Evolutionary conservation across 768 basidiomycete genomes (phyloP).

Genomic region (Tubosaeta sp.): DNA sequence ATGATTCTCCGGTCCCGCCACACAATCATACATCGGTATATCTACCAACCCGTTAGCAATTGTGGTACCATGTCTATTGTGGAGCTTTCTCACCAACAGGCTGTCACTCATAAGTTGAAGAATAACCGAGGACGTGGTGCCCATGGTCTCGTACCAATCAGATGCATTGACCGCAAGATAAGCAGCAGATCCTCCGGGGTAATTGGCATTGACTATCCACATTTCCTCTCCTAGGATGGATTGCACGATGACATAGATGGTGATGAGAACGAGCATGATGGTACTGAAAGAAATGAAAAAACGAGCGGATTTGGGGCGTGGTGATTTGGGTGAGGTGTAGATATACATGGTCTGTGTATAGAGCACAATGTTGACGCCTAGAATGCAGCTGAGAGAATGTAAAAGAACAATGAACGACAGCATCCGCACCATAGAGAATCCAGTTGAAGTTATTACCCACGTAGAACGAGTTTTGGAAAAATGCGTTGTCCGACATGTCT

Average conservation of each 20-base stretch:
- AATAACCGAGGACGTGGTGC: conserved; percentile 23
- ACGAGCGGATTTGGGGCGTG: background rate
- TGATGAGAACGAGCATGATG: conserved; percentile 21
- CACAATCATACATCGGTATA: conserved; percentile 33
- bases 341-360: conserved; percentile 10
- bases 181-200: conserved; percentile 31
- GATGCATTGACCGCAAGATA: conserved; percentile 26
- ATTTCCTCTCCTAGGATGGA: conserved; percentile 24
- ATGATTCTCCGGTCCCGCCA: conserved; percentile 20
- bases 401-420: background rate
- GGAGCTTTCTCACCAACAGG: conserved; percentile 27
- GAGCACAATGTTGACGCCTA: conserved; percentile 14
- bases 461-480: conserved; percentile 17
- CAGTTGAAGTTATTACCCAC: conserved; percentile 12
- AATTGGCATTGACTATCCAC: conserved; percentile 32
- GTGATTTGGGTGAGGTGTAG: background rate
- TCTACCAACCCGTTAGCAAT: conserved; percentile 11
- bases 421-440: conserved; percentile 11
- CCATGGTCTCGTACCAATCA: conserved; percentile 24
- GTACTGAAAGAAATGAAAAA: conserved; percentile 14
- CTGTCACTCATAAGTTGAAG: conserved; percentile 31
- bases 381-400: background rate
- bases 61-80: background rate
- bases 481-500: conserved; percentile 1
- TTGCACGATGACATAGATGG: conserved; percentile 19